Evolutionary conservation across 164 flowering plant genomes (phyloP).

Genomic region (Annona squamosa): DNA sequence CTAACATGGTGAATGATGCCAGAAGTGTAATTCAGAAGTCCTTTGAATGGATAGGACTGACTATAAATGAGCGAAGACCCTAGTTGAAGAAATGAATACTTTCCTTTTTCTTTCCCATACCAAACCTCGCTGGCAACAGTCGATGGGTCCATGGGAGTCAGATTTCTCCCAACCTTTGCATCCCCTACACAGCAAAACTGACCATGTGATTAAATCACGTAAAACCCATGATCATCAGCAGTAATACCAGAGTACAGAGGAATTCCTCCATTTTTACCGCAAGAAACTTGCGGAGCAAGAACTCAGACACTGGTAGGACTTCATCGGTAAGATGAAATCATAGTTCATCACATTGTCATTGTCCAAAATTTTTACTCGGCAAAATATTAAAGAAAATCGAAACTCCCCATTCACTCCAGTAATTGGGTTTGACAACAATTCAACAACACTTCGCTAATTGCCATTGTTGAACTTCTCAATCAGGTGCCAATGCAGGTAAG

Average conservation of each 20-base stretch:
- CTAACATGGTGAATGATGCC: constrained; percentile 88
- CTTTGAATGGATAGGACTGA: constrained; percentile 77
- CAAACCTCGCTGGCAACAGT: constrained; percentile 78
- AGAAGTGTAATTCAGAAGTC: constrained; percentile 79
- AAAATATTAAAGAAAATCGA: too few relatives aligned
- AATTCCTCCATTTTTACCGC: neutral
- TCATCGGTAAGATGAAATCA: neutral
- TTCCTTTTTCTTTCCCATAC: constrained; percentile 66
- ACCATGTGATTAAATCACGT: neutral
- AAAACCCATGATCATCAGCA: too few relatives aligned
- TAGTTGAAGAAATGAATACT: constrained; percentile 26
- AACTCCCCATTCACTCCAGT: too few relatives aligned
- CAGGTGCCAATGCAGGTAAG: neutral
- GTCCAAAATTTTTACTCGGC: too few relatives aligned
- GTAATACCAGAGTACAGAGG: neutral
- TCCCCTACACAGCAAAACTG: constrained; percentile 32
- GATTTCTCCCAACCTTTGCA: constrained; percentile 61
- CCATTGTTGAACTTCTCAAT: neutral
- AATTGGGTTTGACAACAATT: too few relatives aligned
- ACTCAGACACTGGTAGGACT: neutral
- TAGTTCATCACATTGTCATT: neutral
- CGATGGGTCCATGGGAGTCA: constrained; percentile 62
- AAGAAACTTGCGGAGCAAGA: neutral
- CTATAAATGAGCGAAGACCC: constrained; percentile 63
- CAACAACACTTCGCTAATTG: neutral